Percentiles rank a stretch among this genome's conserved stretches.
phyloP scores from a whole-genome alignment of 2,329 filamentous ascomycete genomes.

The Colletotrichum viniferum region DNA sequence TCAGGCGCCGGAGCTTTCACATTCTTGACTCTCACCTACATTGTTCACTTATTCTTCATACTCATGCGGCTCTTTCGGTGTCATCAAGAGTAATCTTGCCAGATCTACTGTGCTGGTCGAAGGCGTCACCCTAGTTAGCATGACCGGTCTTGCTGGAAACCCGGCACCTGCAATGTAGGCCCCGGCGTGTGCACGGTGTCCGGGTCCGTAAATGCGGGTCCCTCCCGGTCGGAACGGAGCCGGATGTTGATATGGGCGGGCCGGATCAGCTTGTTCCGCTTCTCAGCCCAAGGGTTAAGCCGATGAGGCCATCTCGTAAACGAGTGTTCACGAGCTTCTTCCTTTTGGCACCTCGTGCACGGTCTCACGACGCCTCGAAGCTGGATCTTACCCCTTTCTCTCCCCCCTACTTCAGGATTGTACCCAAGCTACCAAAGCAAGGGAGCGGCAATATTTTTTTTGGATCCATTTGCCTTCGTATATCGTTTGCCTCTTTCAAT shows the following conservation, averaged over 20 bases:
- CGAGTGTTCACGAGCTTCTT: not conserved
- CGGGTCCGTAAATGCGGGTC: not conserved
- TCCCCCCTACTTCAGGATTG: not conserved
- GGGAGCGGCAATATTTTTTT: not conserved
- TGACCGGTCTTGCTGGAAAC: accelerated
- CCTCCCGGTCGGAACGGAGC: not conserved
- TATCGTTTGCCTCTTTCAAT: not conserved
- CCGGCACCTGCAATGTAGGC: not conserved
- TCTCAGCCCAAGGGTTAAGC: not conserved
- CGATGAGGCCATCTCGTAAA: not conserved
- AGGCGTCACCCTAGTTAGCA: not conserved
- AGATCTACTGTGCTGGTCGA: not conserved
- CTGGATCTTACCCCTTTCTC: not conserved
- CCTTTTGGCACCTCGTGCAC: not conserved
- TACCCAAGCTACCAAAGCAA: not conserved
- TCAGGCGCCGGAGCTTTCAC: not conserved
- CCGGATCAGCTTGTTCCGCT: not conserved
- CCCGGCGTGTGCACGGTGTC: not conserved
- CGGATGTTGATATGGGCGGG: not conserved
- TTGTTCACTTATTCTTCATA: not conserved
- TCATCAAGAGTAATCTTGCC: not conserved
- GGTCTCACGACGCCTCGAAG: not conserved
- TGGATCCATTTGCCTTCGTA: not conserved
- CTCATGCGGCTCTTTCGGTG: not conserved
- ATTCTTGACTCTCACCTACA: not conserved